Conservation (phyloP, 768 basidiomycete species). For the Mycena galericulata region DNA sequence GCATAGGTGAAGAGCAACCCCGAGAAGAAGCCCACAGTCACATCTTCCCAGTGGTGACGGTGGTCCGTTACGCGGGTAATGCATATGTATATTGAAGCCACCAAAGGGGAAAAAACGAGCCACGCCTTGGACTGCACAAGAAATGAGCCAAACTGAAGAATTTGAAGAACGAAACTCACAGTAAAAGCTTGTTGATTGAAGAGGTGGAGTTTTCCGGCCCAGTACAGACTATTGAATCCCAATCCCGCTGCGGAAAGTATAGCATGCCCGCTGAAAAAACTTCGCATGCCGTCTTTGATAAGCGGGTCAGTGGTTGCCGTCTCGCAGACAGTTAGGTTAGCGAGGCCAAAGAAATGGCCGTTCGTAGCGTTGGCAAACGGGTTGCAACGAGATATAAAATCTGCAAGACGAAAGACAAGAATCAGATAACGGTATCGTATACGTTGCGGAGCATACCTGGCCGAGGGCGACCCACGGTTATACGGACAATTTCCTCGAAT, state of each 20-base stretch:
- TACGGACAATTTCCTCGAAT: slow-evolving; percentile 34
- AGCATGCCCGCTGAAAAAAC: slow-evolving; percentile 44
- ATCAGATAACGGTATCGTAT: neutral
- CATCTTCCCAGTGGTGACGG: slow-evolving; percentile 39
- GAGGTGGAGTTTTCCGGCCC: slow-evolving; percentile 40
- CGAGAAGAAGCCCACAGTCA: slow-evolving; percentile 33
- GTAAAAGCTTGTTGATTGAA: slow-evolving; percentile 36
- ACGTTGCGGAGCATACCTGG: slow-evolving; percentile 29
- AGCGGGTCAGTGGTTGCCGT: slow-evolving; percentile 32
- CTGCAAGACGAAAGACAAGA: slow-evolving; percentile 4
- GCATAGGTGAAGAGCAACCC: slow-evolving; percentile 35
- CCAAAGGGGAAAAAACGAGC: slow-evolving; percentile 39
- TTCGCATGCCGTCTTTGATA: slow-evolving; percentile 42
- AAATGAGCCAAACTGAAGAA: neutral
- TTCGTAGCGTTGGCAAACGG: slow-evolving; percentile 35
- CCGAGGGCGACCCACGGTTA: slow-evolving; percentile 38
- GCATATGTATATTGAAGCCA: slow-evolving; percentile 38
- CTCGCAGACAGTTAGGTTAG: slow-evolving; percentile 39
- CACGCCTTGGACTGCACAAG: slow-evolving; percentile 36
- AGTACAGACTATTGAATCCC: slow-evolving; percentile 38
- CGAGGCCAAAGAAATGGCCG: slow-evolving; percentile 37
- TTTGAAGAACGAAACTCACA: slow-evolving; percentile 18
- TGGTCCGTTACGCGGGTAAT: slow-evolving; percentile 42
- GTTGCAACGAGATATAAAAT: slow-evolving; percentile 40
- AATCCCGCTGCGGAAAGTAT: slow-evolving; percentile 37